A percentile compares a stretch with the other conserved stretches of the same genome.
phyloP scores from a whole-genome alignment of 2,329 filamentous ascomycete species.

The Fusarium sp. region DNA sequence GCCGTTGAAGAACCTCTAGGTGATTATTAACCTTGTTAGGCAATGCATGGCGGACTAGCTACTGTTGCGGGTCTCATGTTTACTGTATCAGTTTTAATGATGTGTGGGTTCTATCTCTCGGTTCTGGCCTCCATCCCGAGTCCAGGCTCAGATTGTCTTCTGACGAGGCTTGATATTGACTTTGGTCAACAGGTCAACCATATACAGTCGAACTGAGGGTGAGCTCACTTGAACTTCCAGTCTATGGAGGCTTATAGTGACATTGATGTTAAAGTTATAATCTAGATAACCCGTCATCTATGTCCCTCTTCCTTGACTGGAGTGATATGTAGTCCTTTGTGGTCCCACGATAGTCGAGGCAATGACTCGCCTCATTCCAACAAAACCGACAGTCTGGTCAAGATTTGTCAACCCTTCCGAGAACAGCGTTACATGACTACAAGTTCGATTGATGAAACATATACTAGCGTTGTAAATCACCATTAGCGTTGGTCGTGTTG shows the following conservation, averaged over 20 bases:
- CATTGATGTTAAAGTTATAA: not conserved
- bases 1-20: too few species aligned
- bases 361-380: slow-evolving; percentile 27
- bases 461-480: not conserved
- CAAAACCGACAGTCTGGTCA: slow-evolving; percentile 1
- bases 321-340: not conserved
- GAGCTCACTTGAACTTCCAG: not conserved
- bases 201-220: too few species aligned
- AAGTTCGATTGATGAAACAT: not conserved
- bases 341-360: not conserved
- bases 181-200: too few species aligned
- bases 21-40: too few species aligned
- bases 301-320: not conserved
- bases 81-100: too few species aligned
- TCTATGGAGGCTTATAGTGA: not conserved
- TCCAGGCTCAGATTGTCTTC: too few species aligned
- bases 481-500: not conserved
- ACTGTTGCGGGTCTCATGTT: too few species aligned
- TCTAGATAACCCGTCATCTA: not conserved
- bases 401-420: not conserved
- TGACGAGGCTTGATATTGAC: too few species aligned
- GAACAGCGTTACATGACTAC: not conserved
- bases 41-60: too few species aligned
- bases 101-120: too few species aligned
- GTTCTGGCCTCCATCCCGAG: too few species aligned